phyloP scores from a whole-genome alignment of 352 stramenopile species.

The Thalassiosira oceanica region DNA sequence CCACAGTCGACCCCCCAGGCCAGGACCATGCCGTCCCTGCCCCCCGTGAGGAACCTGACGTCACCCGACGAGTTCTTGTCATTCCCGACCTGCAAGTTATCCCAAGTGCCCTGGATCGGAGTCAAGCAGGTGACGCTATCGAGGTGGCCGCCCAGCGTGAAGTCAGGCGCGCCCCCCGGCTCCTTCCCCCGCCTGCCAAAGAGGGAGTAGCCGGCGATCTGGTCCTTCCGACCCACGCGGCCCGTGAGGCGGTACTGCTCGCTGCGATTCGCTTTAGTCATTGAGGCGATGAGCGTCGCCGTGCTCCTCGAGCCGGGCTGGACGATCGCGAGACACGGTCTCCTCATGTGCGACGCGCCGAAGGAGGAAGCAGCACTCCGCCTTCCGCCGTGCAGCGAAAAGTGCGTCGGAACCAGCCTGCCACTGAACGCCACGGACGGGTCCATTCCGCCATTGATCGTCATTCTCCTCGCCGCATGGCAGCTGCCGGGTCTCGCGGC shows the following conservation, averaged over 20 bases:
- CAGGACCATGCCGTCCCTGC: slow-evolving; percentile 73
- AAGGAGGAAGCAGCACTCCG: not conserved
- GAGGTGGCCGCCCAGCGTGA: slow-evolving; percentile 63
- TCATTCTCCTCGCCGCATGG: not conserved
- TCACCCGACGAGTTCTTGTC: not conserved
- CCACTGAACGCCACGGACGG: slow-evolving; percentile 28
- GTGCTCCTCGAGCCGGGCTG: slow-evolving; percentile 38
- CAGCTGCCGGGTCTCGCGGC: slow-evolving; percentile 5
- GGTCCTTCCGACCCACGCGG: not conserved
- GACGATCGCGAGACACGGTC: slow-evolving; percentile 25
- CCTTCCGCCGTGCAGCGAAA: slow-evolving; percentile 1
- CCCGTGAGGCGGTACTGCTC: no score
- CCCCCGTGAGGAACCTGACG: slow-evolving; percentile 42
- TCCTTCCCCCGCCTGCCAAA: slow-evolving; percentile 11
- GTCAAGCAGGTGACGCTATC: slow-evolving; percentile 42
- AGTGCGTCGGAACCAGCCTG: slow-evolving; percentile 19
- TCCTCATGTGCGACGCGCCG: not conserved
- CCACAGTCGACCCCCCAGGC: slow-evolving; percentile 45
- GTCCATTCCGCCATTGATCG: slow-evolving; percentile 11
- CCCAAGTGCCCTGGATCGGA: slow-evolving; percentile 47
- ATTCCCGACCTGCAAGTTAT: slow-evolving; percentile 59
- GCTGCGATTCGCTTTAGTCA: not conserved
- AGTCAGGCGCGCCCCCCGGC: slow-evolving; percentile 45
- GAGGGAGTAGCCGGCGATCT: slow-evolving; percentile 35
- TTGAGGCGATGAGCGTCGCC: slow-evolving; percentile 14